phyloP scores from a whole-genome alignment of 129 eudicot genomes.

The carrot (Daucus carota) region DNA sequence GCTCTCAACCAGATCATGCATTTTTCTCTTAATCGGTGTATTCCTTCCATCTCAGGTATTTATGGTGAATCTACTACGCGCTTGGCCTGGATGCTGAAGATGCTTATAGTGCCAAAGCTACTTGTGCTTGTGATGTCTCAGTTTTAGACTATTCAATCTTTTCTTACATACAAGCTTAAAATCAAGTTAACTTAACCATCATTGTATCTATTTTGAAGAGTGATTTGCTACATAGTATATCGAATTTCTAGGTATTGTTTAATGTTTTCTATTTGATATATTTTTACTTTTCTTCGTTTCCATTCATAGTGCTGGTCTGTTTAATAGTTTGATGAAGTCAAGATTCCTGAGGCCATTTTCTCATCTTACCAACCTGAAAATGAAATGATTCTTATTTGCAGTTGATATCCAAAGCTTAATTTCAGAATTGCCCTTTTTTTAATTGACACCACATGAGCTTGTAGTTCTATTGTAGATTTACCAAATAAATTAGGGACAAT shows the following conservation, averaged over 20 bases:
- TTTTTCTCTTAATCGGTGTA: background rate
- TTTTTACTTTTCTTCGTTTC: background rate
- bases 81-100: background rate
- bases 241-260: background rate
- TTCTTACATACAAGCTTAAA: slow-evolving; percentile 2
- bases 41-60: slow-evolving; percentile 3
- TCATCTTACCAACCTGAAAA: background rate
- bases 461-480: background rate
- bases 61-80: background rate
- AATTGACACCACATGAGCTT: background rate
- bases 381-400: background rate
- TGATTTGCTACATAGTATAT: background rate
- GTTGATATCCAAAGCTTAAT: background rate
- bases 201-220: background rate
- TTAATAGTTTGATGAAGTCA: background rate
- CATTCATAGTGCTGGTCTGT: background rate
- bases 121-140: background rate
- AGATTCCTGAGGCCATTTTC: background rate
- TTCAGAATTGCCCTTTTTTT: background rate
- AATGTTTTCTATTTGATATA: background rate
- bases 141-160: background rate
- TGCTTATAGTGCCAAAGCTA: slow-evolving; percentile 5
- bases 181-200: background rate
- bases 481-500: background rate
- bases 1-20: background rate